Evolutionary conservation across 305 asterid species (phyloP).

Genomic region (Rubia tinctorum): DNA sequence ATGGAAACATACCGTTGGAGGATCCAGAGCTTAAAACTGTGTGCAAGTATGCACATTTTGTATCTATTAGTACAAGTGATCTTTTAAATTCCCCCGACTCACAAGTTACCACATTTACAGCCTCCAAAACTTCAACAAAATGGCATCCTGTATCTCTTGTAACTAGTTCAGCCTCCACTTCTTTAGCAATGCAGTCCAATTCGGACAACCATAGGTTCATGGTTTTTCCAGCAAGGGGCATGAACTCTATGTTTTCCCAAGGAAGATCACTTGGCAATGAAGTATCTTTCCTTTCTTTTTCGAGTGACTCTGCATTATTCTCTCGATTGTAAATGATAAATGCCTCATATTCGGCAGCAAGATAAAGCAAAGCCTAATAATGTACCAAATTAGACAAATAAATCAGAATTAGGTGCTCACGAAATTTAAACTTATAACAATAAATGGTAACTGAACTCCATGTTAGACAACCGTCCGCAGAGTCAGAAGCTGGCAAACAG

Average conservation of each 20-base stretch:
- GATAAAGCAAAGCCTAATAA: slow-evolving; percentile 83
- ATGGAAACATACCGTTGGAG: too few relatives aligned
- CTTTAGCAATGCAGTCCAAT: slow-evolving; percentile 70
- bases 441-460: too few relatives aligned
- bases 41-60: slow-evolving; percentile 83
- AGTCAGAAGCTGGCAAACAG: too few relatives aligned
- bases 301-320: slow-evolving; percentile 48
- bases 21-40: slow-evolving; percentile 66
- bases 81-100: slow-evolving; percentile 70
- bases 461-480: too few relatives aligned
- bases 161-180: slow-evolving; percentile 84
- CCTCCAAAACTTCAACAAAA: slow-evolving; percentile 70
- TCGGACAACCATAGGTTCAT: slow-evolving; percentile 70
- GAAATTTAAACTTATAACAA: too few relatives aligned
- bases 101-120: slow-evolving; percentile 73
- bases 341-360: slow-evolving; percentile 83
- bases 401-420: too few relatives aligned
- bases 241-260: too few relatives aligned
- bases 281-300: too few relatives aligned
- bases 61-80: slow-evolving; percentile 60
- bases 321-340: slow-evolving; percentile 62
- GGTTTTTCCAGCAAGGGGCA: too few relatives aligned
- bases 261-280: too few relatives aligned
- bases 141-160: slow-evolving; percentile 78
- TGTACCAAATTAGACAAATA: too few relatives aligned